A percentile compares a stretch with the other conserved stretches of the same genome.
Conservation (phyloP, 2,329 filamentous ascomycete species). For the Elsinoe batatas region DNA sequence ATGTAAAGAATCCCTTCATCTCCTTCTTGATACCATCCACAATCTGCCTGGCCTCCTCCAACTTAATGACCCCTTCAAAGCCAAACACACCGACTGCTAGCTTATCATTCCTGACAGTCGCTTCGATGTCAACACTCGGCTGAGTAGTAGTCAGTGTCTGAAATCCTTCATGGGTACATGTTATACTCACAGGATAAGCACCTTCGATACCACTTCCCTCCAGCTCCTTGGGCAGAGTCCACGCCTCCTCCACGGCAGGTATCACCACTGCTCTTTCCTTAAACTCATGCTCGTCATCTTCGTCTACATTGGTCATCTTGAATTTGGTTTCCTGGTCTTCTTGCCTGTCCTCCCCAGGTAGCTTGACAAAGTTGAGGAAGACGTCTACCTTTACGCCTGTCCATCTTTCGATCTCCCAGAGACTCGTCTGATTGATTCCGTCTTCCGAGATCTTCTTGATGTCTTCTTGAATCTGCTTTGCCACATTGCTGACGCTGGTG, state of each 20-base stretch:
- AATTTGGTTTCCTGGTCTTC: constrained; percentile 8
- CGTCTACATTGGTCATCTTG: constrained; percentile 21
- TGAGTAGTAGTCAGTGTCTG: constrained; percentile 23
- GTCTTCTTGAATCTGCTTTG: constrained; percentile 56
- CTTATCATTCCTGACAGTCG: constrained; percentile 37
- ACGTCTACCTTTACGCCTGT: constrained; percentile 60
- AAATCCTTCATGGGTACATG: neutral
- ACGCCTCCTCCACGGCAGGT: constrained; percentile 9
- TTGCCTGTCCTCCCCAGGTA: constrained; percentile 32
- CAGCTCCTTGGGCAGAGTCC: constrained; percentile 20
- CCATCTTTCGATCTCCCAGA: constrained; percentile 67
- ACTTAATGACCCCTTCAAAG: constrained; percentile 33
- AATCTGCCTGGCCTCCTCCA: constrained; percentile 29
- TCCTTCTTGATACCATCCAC: constrained; percentile 26
- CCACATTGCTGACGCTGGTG: constrained; percentile 39
- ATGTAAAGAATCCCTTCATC: constrained; percentile 14
- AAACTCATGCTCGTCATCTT: constrained; percentile 18
- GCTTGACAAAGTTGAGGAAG: constrained; percentile 72
- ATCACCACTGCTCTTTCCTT: constrained; percentile 18
- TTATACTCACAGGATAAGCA: constrained; percentile 32
- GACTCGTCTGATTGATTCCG: constrained; percentile 48
- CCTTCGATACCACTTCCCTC: constrained; percentile 20
- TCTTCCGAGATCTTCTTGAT: constrained; percentile 50
- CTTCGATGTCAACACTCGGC: constrained; percentile 48
- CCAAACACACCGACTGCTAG: constrained; percentile 47